Evolutionary conservation across 768 basidiomycete species (phyloP).

Genomic region (Paxillus involutus): DNA sequence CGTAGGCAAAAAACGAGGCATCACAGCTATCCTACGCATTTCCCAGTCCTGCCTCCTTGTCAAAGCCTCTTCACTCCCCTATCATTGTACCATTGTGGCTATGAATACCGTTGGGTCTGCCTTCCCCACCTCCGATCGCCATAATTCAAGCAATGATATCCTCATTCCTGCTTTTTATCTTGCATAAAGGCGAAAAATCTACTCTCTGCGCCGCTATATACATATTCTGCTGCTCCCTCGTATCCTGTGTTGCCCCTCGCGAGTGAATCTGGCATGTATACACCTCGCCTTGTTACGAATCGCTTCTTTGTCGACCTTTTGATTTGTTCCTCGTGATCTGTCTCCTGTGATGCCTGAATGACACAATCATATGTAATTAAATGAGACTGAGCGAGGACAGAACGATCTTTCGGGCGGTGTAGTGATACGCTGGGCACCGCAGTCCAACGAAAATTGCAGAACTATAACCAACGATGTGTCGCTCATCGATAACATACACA

Average conservation of each 20-base stretch:
- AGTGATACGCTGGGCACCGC: too few relatives aligned
- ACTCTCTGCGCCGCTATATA: background rate
- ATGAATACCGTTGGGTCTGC: constrained; percentile 8
- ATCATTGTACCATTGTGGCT: constrained; percentile 8
- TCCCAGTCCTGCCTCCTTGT: background rate
- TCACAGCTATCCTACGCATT: constrained; percentile 1
- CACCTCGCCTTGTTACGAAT: background rate
- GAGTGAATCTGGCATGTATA: constrained; percentile 2
- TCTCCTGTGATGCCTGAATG: too few relatives aligned
- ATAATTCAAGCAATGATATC: constrained; percentile 8
- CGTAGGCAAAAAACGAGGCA: constrained; percentile 33
- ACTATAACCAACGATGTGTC: background rate
- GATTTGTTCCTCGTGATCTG: too few relatives aligned
- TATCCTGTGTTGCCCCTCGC: background rate
- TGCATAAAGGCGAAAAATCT: constrained; percentile 15
- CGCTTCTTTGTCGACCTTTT: background rate
- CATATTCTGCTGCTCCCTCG: constrained; percentile 10
- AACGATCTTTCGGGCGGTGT: too few relatives aligned
- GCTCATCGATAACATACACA: background rate
- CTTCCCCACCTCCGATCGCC: constrained; percentile 1
- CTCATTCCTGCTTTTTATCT: constrained; percentile 5
- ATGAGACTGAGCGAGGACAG: too few relatives aligned
- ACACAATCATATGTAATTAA: too few relatives aligned
- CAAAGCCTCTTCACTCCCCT: background rate
- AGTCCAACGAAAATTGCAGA: background rate